A percentile compares a stretch with the other conserved stretches of the same genome.
phyloP scores from a whole-genome alignment of 768 basidiomycete species.

The Trametes cingulata region DNA sequence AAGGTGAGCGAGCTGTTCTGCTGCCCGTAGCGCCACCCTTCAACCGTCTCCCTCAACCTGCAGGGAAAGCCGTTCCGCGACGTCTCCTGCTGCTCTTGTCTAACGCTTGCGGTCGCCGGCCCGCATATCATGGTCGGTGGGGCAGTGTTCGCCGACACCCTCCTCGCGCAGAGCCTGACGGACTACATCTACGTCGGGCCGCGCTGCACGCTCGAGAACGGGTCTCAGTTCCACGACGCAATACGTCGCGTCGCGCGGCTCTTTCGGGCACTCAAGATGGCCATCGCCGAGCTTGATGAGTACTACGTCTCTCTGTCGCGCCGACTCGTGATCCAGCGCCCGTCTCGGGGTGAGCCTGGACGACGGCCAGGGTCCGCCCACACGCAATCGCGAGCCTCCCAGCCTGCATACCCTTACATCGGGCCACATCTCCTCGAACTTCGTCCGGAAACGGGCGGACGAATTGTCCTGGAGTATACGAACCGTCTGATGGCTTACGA shows the following conservation, averaged over 20 bases:
- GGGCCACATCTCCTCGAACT: constrained; percentile 5
- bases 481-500: neutral
- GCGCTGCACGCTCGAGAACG: neutral
- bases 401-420: neutral
- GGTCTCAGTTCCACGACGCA: neutral
- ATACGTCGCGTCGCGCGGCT: constrained; percentile 11
- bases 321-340: too few species aligned
- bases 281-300: constrained; percentile 6
- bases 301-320: neutral
- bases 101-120: constrained; percentile 24
- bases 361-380: neutral
- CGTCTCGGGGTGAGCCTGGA: neutral
- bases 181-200: constrained; percentile 17
- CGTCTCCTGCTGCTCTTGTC: constrained; percentile 25
- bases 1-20: neutral
- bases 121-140: constrained; percentile 24
- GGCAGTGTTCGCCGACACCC: constrained; percentile 22
- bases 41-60: neutral
- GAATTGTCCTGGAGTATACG: constrained; percentile 8
- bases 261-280: neutral
- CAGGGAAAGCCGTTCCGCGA: constrained; percentile 13
- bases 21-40: neutral
- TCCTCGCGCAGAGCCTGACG: constrained; percentile 23
- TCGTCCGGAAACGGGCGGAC: neutral
- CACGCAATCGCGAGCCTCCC: neutral